Conservation (phyloP, 1,139 yeast species). For the Debaryomyces nepalensis region DNA sequence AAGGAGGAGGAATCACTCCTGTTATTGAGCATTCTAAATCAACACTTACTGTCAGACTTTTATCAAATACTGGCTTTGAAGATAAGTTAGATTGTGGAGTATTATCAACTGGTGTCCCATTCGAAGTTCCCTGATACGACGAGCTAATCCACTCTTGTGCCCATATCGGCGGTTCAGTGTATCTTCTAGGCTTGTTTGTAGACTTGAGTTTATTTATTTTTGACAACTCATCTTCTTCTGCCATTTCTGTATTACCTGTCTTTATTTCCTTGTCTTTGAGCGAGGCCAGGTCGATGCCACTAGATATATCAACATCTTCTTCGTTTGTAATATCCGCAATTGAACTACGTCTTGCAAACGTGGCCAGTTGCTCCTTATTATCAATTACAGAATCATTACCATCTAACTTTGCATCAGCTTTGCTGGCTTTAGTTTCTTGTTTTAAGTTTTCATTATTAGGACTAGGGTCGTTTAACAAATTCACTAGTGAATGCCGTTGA, state of each 20-base stretch:
- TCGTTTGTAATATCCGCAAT: conserved; percentile 54
- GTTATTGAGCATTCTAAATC: conserved; percentile 65
- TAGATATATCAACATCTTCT: conserved; percentile 42
- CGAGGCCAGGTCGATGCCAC: conserved; percentile 35
- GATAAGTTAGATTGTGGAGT: conserved; percentile 20
- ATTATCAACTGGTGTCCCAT: conserved; percentile 3
- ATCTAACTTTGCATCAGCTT: conserved; percentile 14
- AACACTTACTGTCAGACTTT: conserved; percentile 39
- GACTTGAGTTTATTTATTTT: conserved; percentile 25
- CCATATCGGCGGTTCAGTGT: conserved; percentile 76
- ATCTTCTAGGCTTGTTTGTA: conserved; percentile 61
- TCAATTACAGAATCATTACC: conserved; percentile 15
- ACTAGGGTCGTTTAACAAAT: conserved; percentile 30
- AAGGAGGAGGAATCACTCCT: conserved; percentile 80
- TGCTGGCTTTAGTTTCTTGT: conserved; percentile 18
- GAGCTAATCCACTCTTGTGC: conserved; percentile 72
- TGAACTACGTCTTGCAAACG: conserved; percentile 38
- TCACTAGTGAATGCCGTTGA: conserved; percentile 36
- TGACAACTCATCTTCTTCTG: conserved; percentile 26
- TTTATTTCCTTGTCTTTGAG: conserved; percentile 1
- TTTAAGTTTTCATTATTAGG: conserved; percentile 14
- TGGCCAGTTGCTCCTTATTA: conserved; percentile 2
- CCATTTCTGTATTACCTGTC: background rate
- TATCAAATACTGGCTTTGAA: conserved; percentile 42
- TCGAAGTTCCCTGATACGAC: conserved; percentile 6